Base-by-base conservation (phyloP, 2,329 filamentous ascomycete genomes). In the Trichoderma sp. region DNA sequence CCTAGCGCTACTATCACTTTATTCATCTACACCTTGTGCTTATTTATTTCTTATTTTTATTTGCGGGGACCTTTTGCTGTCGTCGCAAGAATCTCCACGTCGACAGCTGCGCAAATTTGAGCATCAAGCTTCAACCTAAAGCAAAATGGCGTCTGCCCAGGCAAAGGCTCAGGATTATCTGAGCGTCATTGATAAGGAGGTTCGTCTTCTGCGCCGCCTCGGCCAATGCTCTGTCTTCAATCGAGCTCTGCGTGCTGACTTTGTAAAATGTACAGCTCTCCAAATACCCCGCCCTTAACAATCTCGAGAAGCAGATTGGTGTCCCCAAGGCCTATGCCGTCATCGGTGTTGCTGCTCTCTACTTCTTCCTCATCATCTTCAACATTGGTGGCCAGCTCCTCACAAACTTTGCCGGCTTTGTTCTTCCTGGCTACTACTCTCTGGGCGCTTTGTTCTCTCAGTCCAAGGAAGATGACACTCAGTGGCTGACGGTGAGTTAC, bases 301-400 rank as follows among this genome's bases (percentile, higher is more conserved):
- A 95, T 85, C 88, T 96, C 79, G 93, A 97, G 89, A 93, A 91
- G 88, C 90, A 93, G 83, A 92, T 91, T 75, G 90, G 89, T 72
- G 88, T 96, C 65, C 93, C 93, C 81, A 97, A 97, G 87, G 91
- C 93, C 79, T 96, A 97, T 82, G 91, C 90, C 76, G 88, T 93
- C 80, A 90, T 95, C 77, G 93, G 93, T 78, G 80, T 93, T 72
- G 91, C 83, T 73, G 90, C 90, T 66, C 89, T 95, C 76, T 97
- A 97, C 87, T 94, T 96, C 85, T 94, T 95, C 86, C 89, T 96
- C 77, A 93, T 96, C 84, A 90, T 96, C 85, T 94, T 97, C 88
- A 97, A 97, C 88, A 92, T 96, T 75, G 93, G 92, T 75, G 93
- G 93, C 78, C 93, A 95, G 84, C 92, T 96, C 80, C 86, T 97